Evolutionary conservation across 768 basidiomycete genomes (phyloP), one percentile per base, ranked within the genome.

Genomic region (Trametes sanguinea): DNA sequence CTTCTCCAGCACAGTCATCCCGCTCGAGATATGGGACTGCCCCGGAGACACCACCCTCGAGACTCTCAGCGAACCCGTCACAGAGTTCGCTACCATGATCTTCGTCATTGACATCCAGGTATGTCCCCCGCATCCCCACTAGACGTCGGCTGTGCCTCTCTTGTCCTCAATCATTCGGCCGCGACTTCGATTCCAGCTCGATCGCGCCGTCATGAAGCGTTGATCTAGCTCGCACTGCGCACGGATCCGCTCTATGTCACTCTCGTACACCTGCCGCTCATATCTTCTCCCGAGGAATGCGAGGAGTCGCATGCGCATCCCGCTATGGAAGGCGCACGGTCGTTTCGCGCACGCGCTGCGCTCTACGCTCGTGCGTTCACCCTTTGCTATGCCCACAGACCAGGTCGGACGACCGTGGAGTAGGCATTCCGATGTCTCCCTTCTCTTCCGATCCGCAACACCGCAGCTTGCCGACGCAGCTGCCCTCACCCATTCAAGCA

Each of bases 41-140:
- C 96, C 95, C 0, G 92, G 91, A 29, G 93, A 89, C 62, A 84
- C 87, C 57, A 87, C 92, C 4, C 83, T 89, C 11, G 89, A 94
- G 27, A 83, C 86, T n/a, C 81, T 96, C 10, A 87, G 85, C 22
- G 81, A 84, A 7, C 84, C 90, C 7, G 81, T 97, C 40, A 84
- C 87, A 46, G 83, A 90, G 33, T 94, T 97, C 68, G 82, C 92
- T 2, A 87, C 89, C 2, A 82, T 98, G 68, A 86, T 98, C 56
- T 98, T 95, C 66, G 94, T 98, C 30, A 90, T 98, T 65, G 96
- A 98, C 69, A 95, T 97, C 57, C 89, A 94, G 75, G 94, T 93
- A 69, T 68, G 87, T 73, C 7, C 22, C 1, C 22, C 22, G 22
- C 22, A 22, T 22, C 22, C 22, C 22, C 1, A 1, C 22, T 22